A percentile compares a stretch with the other conserved stretches of the same genome.
These are phyloP conservation scores for Fagopyrum esculentum DNA, from an alignment of 148 eudicot species.

Conservation along the genomic window DNA sequence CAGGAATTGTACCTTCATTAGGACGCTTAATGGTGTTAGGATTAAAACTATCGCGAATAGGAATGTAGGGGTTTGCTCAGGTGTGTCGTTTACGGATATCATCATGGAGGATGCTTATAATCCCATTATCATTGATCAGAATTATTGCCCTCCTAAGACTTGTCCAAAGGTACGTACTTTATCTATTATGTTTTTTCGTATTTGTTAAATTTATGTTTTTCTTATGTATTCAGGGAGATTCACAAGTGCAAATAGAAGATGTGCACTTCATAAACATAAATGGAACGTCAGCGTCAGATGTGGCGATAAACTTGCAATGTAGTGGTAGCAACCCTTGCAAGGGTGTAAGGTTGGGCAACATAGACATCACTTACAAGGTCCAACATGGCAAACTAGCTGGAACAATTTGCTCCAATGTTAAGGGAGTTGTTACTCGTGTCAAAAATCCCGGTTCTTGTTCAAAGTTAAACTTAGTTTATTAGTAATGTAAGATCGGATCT, in stretches of 20 bases:
- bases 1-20: slow-evolving; percentile 14
- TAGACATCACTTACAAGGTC: slow-evolving; percentile 13
- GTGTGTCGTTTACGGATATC: slow-evolving; percentile 14
- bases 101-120: slow-evolving; percentile 15
- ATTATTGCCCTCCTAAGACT: slow-evolving; percentile 23
- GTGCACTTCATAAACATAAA: slow-evolving; percentile 24
- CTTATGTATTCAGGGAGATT: slow-evolving; percentile 20
- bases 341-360: slow-evolving; percentile 16
- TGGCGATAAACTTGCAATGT: slow-evolving; percentile 25
- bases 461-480: too few species aligned
- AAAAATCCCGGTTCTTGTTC: slow-evolving; percentile 22
- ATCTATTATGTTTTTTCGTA: too few species aligned
- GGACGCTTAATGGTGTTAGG: slow-evolving; percentile 25
- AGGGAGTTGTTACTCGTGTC: slow-evolving; percentile 7
- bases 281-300: slow-evolving; percentile 21
- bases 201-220: too few species aligned
- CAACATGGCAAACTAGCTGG: neutral
- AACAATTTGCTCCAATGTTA: slow-evolving; percentile 20
- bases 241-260: slow-evolving; percentile 20
- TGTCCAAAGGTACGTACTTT: slow-evolving; percentile 17
- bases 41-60: slow-evolving; percentile 28
- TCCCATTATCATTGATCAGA: slow-evolving; percentile 34
- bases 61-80: slow-evolving; percentile 11
- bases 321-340: slow-evolving; percentile 26
- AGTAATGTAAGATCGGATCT: too few species aligned